These are phyloP conservation scores for Mimosa pudica DNA, from an alignment of 306 rosid genomes.

Conservation along the genomic window DNA sequence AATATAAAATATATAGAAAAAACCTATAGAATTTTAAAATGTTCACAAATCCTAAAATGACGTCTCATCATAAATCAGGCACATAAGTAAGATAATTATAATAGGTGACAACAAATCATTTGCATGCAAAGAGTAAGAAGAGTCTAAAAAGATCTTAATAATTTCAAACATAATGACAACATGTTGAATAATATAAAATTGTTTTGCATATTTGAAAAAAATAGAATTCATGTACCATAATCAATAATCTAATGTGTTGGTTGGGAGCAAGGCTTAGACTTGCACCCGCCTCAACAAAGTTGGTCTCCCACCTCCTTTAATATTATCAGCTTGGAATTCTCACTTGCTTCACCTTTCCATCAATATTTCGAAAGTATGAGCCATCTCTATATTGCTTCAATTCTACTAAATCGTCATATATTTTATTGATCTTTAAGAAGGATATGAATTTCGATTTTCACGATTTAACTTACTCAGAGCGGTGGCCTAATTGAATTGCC, in stretches of 20 bases:
- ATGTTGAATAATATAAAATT: background rate
- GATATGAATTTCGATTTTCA: too few species aligned
- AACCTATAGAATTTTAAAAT: background rate
- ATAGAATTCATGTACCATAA: background rate
- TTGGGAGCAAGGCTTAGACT: background rate
- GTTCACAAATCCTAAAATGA: background rate
- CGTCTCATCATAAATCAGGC: background rate
- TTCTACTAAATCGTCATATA: too few species aligned
- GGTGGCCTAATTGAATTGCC: too few species aligned
- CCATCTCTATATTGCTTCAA: too few species aligned
- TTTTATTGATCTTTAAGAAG: too few species aligned
- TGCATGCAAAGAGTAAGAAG: background rate
- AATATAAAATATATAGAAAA: background rate
- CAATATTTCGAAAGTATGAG: too few species aligned
- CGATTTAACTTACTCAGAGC: too few species aligned
- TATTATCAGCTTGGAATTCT: background rate
- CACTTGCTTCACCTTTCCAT: background rate
- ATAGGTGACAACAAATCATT: background rate
- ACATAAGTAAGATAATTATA: background rate
- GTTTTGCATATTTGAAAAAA: too few species aligned
- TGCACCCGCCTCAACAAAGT: background rate
- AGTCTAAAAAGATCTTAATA: background rate
- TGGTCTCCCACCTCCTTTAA: background rate
- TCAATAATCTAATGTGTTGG: background rate
- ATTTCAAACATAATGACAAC: slow-evolving; percentile 7